Base-by-base conservation (phyloP, 1,139 yeast species). In the Fermentozyma sake region DNA sequence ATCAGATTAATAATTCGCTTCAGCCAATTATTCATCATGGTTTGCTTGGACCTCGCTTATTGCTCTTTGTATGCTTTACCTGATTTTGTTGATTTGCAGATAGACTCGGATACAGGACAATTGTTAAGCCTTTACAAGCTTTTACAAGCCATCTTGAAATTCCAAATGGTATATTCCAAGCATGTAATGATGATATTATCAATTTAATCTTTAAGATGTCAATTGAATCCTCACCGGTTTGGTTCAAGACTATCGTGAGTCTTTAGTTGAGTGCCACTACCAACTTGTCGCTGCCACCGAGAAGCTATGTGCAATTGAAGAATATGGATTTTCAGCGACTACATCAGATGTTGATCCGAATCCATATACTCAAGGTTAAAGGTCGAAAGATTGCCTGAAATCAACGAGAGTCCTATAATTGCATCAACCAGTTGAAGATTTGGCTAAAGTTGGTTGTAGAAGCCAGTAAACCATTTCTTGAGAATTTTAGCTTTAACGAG, bases 21-120 rank as follows among this genome's bases (percentile, higher is more conserved):
- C 97, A 93, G 55, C 98, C 98, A 6, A 61, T 83, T 23, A 81
- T 91, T 3, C 83, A 82, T 65, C 96, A 97, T 1, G 96, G 94
- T 0, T 91, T 67, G 93, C 96, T 1, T 91, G 98, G 98, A 76
- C 87, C 41, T 79, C 96, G 4, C 67, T 91, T 45, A 72, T 89
- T 23, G 79, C 95, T 6, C 98, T 91, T 52, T 73, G 97, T 37
- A 76, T 85, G 79, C 85, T 87, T 49, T 65, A 55, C 96, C 97
- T 12, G 71, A 71, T 34, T 58, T 93, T 39, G 56, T 93, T 39
- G 78, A 74, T 31, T 54, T 80, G 18, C 73, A 1, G 67, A 72
- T 4, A 66, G 68, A 31, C 52, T 47, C 20, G 85, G 86, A 1
- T 79, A 89, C 73, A 54, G 65, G 12, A 69, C 72, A 25, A 69